These are phyloP conservation scores for Plasmodium cynomolgi DNA, from an alignment of 169 alveolate species.

Conservation along the genomic window DNA sequence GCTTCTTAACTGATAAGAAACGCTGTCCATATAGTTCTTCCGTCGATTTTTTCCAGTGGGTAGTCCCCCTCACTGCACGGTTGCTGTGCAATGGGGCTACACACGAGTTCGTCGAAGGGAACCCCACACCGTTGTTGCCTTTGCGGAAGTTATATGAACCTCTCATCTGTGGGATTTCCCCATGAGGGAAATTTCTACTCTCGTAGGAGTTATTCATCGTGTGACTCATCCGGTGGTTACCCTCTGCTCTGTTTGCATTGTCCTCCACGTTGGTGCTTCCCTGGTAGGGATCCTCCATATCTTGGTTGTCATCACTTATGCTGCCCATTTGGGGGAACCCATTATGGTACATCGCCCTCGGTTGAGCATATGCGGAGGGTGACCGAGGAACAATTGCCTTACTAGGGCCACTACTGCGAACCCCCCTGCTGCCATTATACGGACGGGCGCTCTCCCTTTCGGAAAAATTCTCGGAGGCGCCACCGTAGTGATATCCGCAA, in stretches of 20 bases:
- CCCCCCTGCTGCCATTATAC: background rate
- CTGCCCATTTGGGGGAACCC: background rate
- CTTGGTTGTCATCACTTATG: background rate
- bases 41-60: background rate
- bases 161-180: background rate
- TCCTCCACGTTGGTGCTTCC: background rate
- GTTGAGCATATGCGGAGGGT: background rate
- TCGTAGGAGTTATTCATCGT: background rate
- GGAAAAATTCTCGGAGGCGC: background rate
- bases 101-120: background rate
- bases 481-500: background rate
- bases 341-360: background rate
- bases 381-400: background rate
- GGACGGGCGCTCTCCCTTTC: background rate
- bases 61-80: background rate
- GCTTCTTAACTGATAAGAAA: background rate
- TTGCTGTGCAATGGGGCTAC: background rate
- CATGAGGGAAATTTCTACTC: background rate
- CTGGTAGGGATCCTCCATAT: background rate
- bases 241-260: background rate
- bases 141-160: background rate
- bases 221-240: background rate
- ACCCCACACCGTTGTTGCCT: background rate
- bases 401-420: background rate
- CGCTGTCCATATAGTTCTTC: too few relatives aligned